Base-by-base conservation (phyloP, 2,329 filamentous ascomycete species). In the Xylariaceae sp. region DNA sequence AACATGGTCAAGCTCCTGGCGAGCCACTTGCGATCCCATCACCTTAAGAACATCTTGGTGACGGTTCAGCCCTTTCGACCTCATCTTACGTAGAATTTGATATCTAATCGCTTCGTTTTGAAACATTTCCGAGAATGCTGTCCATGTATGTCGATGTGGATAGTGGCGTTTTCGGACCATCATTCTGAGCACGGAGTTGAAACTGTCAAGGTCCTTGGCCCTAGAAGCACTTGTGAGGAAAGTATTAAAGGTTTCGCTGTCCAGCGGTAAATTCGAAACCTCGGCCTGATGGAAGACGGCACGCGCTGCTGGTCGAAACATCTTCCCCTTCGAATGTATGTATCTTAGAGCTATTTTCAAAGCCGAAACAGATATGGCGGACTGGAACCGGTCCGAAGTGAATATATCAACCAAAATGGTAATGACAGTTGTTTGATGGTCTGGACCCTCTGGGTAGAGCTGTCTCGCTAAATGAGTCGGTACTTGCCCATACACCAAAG, bases 81-180 rank as follows among this genome's bases (percentile, higher is more conserved):
- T 43, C 51, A 62, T 52, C 34, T 31, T 73, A 43, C 60, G 62
- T 37, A 72, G 65, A 48, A 80, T 71, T 41, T 76, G 70, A 11
- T 64, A 58, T 38, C 71, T 58, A 35, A 57, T 46, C 30, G 64
- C 50, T 40, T 69, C 55, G 56, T 66, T 44, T 52, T 61, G 48
- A 41, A 73, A 54, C 63, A 72, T 70, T 43, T 67, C 62, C 19
- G 62, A 33, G 22, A 63, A 55, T 3, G 53, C 50, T 9, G 44
- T 33, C 60, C 60, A 63, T 13, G 50, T 45, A 38, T 42, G 50
- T 17, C 42, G 48, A 28, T 56, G 48, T 1, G 53, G 41, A 11
- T 45, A 45, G 17, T 45, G 49, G 15, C 54, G 48, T 36, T 51
- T 58, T 9, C 52, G 49, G 33, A 52, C 38, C 55, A 62, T 60